These are phyloP conservation scores for Thelonectria discophora DNA, from an alignment of 2,329 filamentous ascomycete genomes.

Conservation along the genomic window DNA sequence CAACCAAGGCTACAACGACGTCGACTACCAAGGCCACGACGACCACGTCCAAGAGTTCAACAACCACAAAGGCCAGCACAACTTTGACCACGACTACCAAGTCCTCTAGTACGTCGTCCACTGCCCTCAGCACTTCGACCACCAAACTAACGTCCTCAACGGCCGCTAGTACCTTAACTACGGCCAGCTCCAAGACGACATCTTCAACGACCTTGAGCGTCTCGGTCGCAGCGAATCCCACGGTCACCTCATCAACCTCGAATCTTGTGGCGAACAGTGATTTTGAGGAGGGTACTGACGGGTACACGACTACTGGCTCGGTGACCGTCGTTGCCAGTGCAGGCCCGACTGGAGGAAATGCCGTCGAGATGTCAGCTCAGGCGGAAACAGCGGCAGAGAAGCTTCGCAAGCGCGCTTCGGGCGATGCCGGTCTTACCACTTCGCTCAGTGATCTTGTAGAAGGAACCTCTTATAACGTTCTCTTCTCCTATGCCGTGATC, in stretches of 20 bases:
- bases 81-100: not conserved
- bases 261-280: not conserved
- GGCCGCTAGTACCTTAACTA: not conserved
- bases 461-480: not conserved
- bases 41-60: not conserved
- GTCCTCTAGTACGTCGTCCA: not conserved
- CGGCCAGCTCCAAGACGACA: not conserved
- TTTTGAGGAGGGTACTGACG: not conserved
- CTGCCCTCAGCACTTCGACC: not conserved
- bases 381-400: not conserved
- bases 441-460: not conserved
- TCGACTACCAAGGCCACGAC: not conserved
- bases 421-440: not conserved
- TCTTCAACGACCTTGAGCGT: not conserved
- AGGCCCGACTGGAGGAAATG: not conserved
- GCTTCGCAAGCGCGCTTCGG: not conserved
- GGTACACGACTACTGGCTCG: not conserved
- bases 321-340: not conserved
- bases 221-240: not conserved
- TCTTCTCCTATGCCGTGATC: not conserved
- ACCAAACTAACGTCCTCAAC: not conserved
- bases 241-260: not conserved
- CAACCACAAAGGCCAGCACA: not conserved
- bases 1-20: too few species aligned
- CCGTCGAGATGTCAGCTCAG: not conserved